Evolutionary conservation across 2,329 filamentous ascomycete genomes (phyloP), one percentile per base, ranked within the genome.

Genomic region (Claviceps pusilla): DNA sequence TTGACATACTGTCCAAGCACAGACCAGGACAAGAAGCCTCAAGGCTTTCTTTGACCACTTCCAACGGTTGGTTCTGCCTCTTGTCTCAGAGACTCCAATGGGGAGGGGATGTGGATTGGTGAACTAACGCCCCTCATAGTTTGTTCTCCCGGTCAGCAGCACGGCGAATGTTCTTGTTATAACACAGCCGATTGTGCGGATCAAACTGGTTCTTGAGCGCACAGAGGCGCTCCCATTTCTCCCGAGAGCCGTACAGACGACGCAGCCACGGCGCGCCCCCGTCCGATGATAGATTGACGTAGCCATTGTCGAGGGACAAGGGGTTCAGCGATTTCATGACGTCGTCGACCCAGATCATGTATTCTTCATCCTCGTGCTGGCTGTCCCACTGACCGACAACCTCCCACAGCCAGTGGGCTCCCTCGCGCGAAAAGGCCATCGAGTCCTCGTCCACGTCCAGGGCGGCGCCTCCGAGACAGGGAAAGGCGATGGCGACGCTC

Each of bases 141-240:
- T 39, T 41, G 5, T 14, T 16, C 5, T 16, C 39, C 39, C 14
- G 39, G 14, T 41, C 39, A n/a, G 39, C 39, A 41, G 39, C 39
- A 7, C 39, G 42, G 42, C 42, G 42, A 19, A 48, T 48, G 47
- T 48, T 35, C 31, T 48, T 48, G 45, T 47, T 47, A 7, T 47
- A 47, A 6, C 45, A 16, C 45, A 47, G 24, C 45, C 45, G 12
- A 7, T 47, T 47, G 45, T 48, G 14, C 42, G 9, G 56, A 37
- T 50, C 52, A 28, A 42, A 45, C 11, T 6, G 7, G 7, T 12
- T 16, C 46, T 54, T 54, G 12, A 54, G 37, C 12, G 52, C 52
- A 35, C 52, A 54, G 35, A 54, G 42, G 24, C 46, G 52, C 14
- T 35, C n/a, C 52, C 52, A 54, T 29, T 54, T 54, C 2, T 48